phyloP scores from a whole-genome alignment of 805 yeast species.

The Middelhovenomyces tepae region DNA sequence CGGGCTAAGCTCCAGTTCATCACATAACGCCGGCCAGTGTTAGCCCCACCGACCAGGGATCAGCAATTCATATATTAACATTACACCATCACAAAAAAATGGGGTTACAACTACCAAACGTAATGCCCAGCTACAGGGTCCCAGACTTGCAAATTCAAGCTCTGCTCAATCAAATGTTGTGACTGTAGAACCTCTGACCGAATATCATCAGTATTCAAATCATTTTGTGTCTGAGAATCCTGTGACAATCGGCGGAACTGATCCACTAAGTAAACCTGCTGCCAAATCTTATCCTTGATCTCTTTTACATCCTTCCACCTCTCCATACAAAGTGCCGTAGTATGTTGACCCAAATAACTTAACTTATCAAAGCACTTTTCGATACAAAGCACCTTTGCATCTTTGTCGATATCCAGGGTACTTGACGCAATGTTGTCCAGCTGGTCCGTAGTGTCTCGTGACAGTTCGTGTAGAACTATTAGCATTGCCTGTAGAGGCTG shows the following conservation, averaged over 20 bases:
- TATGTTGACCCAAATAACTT: slow-evolving; percentile 6
- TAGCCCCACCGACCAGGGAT: too few species aligned
- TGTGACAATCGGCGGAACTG: slow-evolving; percentile 2
- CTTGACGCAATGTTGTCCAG: not conserved
- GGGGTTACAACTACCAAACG: slow-evolving; percentile 9
- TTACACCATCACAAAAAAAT: slow-evolving; percentile 3
- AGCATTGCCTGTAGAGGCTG: slow-evolving; percentile 11
- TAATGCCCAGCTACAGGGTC: slow-evolving; percentile 10
- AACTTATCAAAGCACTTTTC: slow-evolving; percentile 4
- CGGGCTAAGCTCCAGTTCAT: too few species aligned
- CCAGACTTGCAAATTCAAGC: slow-evolving; percentile 5
- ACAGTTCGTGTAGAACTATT: slow-evolving; percentile 4
- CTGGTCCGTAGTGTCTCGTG: slow-evolving; percentile 4
- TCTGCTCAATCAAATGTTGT: slow-evolving; percentile 1
- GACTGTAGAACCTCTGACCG: slow-evolving; percentile 3
- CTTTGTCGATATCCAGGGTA: not conserved
- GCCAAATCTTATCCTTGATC: slow-evolving; percentile 6
- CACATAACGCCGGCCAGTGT: too few species aligned
- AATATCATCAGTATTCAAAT: slow-evolving; percentile 4
- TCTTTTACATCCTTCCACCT: slow-evolving; percentile 8
- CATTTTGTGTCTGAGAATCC: slow-evolving; percentile 1
- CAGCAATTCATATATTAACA: too few species aligned
- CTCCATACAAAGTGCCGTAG: slow-evolving; percentile 9
- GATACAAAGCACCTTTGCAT: slow-evolving; percentile 4
- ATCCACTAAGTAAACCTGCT: slow-evolving; percentile 5